These are phyloP conservation scores for Ustilago nuda DNA, from an alignment of 1,284 basidiomycete species.

Conservation along the genomic window DNA sequence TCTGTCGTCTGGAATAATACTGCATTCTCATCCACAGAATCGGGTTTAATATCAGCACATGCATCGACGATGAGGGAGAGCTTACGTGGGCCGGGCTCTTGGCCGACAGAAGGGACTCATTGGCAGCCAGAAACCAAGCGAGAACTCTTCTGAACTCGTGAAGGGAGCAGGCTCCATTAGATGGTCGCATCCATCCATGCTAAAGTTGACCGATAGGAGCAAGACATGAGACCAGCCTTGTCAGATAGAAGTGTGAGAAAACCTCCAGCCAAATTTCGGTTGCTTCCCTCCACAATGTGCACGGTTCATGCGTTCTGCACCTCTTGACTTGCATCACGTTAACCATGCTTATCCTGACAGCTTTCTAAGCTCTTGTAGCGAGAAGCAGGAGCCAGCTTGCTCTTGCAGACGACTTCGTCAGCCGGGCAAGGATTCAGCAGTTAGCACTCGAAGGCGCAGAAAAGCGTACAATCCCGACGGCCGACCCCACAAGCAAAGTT, in stretches of 20 bases:
- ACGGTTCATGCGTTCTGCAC: conserved; percentile 20
- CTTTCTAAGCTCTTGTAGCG: neutral
- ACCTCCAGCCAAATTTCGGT: conserved; percentile 1
- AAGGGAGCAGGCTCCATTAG: neutral
- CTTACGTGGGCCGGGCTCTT: neutral
- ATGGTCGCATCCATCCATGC: neutral
- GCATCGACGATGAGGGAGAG: too few species aligned
- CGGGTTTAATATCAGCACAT: neutral
- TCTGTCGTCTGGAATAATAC: conserved; percentile 32
- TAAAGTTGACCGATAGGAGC: neutral
- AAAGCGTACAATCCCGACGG: too few species aligned
- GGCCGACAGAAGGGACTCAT: neutral
- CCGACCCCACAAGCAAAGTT: too few species aligned
- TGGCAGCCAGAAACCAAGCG: neutral
- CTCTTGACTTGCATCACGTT: neutral
- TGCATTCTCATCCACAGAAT: conserved; percentile 9
- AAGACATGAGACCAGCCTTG: neutral
- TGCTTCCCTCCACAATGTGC: conserved; percentile 22
- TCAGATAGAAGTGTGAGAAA: neutral
- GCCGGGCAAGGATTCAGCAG: too few species aligned
- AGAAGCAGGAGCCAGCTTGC: too few species aligned
- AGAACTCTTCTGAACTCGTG: too few species aligned
- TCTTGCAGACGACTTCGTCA: too few species aligned
- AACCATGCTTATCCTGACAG: neutral
- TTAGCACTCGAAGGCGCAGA: too few species aligned